Conservation (phyloP, 495 filamentous ascomycete species). For the Cercophora scortea region DNA sequence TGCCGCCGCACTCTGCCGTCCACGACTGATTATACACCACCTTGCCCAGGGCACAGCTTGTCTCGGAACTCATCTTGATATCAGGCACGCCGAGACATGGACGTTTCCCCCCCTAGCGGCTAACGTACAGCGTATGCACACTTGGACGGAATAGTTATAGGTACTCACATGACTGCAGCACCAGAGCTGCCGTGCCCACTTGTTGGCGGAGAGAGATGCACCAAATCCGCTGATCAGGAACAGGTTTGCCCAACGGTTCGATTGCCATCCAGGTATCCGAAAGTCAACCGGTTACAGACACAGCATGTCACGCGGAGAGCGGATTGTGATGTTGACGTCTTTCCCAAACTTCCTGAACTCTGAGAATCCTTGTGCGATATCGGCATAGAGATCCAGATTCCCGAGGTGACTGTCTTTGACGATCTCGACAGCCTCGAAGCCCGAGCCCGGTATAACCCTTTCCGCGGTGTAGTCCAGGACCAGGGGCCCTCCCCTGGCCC, state of each 20-base stretch:
- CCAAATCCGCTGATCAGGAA: constrained; percentile 9
- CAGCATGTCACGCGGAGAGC: not conserved
- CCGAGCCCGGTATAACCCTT: not conserved
- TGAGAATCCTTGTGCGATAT: not conserved
- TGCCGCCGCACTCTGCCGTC: no score
- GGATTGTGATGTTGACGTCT: not conserved
- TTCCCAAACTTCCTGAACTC: not conserved
- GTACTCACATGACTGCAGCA: not conserved
- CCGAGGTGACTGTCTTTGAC: constrained; percentile 1
- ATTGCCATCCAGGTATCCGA: not conserved
- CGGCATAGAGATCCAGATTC: not conserved
- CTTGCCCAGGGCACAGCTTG: no score
- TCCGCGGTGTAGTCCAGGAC: not conserved
- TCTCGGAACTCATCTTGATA: no score
- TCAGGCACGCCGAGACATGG: no score
- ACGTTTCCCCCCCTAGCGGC: no score
- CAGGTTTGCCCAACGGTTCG: not conserved
- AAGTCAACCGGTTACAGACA: not conserved
- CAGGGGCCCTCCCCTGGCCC: no score
- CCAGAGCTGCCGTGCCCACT: not conserved
- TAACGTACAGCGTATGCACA: no score
- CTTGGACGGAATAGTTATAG: no score
- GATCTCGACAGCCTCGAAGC: not conserved
- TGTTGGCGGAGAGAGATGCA: constrained; percentile 8
- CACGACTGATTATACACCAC: no score